phyloP scores from a whole-genome alignment of 2,329 filamentous ascomycete genomes.

The Kalmusia sp. region DNA sequence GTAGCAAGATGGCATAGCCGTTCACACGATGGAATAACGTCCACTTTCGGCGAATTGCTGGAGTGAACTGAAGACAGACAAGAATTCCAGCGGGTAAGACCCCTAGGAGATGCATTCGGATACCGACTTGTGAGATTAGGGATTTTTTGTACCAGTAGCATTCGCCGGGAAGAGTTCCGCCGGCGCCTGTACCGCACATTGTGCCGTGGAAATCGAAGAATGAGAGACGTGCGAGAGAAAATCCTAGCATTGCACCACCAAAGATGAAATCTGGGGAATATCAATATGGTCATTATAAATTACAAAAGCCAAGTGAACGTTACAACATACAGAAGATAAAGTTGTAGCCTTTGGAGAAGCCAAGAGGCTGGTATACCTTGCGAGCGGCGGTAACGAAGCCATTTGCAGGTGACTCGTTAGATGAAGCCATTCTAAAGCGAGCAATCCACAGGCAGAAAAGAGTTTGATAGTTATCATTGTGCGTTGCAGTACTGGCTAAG shows the following conservation, averaged over 20 bases:
- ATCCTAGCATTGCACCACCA: constrained; percentile 18
- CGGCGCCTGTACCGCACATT: constrained; percentile 25
- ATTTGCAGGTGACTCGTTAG: not conserved
- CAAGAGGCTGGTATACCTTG: constrained; percentile 50
- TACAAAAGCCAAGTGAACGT: not conserved
- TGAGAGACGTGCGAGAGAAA: constrained; percentile 56
- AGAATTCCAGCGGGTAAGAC: constrained; percentile 51
- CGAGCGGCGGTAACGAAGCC: not conserved
- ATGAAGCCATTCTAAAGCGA: too few species aligned
- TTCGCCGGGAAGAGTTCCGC: constrained; percentile 49
- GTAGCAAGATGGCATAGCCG: constrained; percentile 62
- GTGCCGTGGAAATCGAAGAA: constrained; percentile 56
- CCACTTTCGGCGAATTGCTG: constrained; percentile 54
- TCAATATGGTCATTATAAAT: not conserved
- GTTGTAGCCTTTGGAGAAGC: constrained; percentile 66
- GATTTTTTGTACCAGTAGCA: constrained; percentile 52
- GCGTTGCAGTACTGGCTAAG: too few species aligned
- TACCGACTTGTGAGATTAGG: constrained; percentile 44
- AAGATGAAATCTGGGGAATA: constrained; percentile 11
- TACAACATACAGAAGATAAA: constrained; percentile 60
- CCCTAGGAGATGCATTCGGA: constrained; percentile 52
- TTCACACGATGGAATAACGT: constrained; percentile 66
- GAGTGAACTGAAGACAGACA: constrained; percentile 52
- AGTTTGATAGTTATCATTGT: too few species aligned
- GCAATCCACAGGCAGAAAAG: too few species aligned